Conservation (phyloP, 2,329 filamentous ascomycete genomes). For the Xylariaceae sp. region DNA sequence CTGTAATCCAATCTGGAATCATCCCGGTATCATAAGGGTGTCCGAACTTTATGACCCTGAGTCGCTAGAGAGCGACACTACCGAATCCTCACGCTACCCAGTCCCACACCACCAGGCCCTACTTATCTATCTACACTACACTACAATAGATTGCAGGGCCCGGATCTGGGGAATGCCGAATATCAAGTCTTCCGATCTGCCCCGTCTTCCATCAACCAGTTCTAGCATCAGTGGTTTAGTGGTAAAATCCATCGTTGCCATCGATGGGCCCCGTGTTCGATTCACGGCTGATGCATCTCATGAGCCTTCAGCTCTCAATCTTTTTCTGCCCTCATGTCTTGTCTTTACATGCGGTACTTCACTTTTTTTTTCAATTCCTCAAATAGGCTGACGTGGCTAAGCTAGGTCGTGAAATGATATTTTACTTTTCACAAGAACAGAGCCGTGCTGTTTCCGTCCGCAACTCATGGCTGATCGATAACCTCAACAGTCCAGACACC, state of each 20-base stretch:
- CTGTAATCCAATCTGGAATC: too few relatives aligned
- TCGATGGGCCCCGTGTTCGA: slow-evolving; percentile 45
- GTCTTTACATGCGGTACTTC: not conserved
- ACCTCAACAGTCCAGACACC: too few relatives aligned
- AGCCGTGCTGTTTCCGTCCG: too few relatives aligned
- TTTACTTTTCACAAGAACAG: too few relatives aligned
- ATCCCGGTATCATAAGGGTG: too few relatives aligned
- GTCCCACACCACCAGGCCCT: too few relatives aligned
- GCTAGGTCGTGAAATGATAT: too few relatives aligned
- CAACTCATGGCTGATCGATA: too few relatives aligned
- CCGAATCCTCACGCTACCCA: not conserved
- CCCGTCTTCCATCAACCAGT: not conserved
- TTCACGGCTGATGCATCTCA: slow-evolving; percentile 36
- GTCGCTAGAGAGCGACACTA: too few relatives aligned
- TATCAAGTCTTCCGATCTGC: not conserved
- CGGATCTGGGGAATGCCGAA: not conserved
- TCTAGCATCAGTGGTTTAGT: slow-evolving; percentile 42
- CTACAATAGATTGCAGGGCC: too few relatives aligned
- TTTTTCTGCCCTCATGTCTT: not conserved
- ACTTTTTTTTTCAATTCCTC: not conserved
- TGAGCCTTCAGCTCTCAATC: not conserved
- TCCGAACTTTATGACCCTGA: too few relatives aligned
- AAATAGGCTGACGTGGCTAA: not conserved
- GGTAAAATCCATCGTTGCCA: slow-evolving; percentile 50
- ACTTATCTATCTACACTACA: too few relatives aligned